Evolutionary conservation across 331 rosid species (phyloP), one percentile per base, ranked within the genome.

Genomic region (Arachis monticola): DNA sequence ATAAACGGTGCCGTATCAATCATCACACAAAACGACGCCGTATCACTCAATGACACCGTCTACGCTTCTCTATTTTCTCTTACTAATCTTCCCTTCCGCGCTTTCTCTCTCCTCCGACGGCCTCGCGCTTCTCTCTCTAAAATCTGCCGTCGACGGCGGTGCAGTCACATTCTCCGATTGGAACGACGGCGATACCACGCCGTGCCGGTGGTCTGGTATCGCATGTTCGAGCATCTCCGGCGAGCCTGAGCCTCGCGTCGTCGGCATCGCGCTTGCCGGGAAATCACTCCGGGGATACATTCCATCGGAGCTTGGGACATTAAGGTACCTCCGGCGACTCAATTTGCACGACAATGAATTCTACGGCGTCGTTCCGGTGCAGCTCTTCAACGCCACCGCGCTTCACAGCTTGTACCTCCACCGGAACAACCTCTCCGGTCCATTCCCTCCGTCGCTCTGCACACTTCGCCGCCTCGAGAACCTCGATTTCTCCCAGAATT

Each of bases 361-460:
- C 81, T 80, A 83, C 60, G 98, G 98, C 30, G 79, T 90, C 0
- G 76, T 93, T 4, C 98, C 98, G 0, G 60, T 73, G 3, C 88
- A 85, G 78, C 84, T 93, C 86, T 88, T 88, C 84, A 93, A 91
- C 56, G 98, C 98, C 51, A 89, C 98, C 35, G 87, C 97, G 6
- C 83, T 93, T 55, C 98, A 91, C 70, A 89, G 96, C 61, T 17
- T 93, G 46, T 93, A 85, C 79, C 98, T 93, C 70, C 89, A 91
- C 75, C 81, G 88, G 0, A 93, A 93, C 78, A 93, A 93, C 64
- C 91, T 93, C 81, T 93, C 98, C 45, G 96, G 98, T 27, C 46
- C 82, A 0, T 76, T 93, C 2, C 92, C 96, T 2, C 81, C 87
- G 10, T 80, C 97, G n/a, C 67, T 89, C 56, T 93, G 98, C 50